Conservation (phyloP, 2,329 filamentous ascomycete genomes). For the Phyllachora maydis region DNA sequence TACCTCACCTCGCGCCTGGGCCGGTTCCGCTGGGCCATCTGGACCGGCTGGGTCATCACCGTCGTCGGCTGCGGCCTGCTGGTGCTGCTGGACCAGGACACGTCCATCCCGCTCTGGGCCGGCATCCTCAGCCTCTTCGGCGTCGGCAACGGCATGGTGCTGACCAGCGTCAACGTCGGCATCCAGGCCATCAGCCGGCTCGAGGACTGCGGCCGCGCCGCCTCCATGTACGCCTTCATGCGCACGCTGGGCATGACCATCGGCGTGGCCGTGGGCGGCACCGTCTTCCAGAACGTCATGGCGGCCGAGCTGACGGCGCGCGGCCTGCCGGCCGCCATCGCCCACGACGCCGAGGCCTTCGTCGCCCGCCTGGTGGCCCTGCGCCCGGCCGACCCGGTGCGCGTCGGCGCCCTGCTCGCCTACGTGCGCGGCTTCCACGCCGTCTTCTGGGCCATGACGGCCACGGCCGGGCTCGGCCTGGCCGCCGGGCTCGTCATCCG, state of each 20-base stretch:
- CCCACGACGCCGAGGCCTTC: conserved; percentile 9
- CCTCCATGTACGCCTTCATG: conserved; percentile 18
- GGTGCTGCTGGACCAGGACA: conserved; percentile 8
- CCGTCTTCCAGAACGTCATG: conserved; percentile 20
- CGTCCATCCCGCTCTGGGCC: conserved; percentile 12
- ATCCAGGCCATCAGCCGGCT: conserved; percentile 15
- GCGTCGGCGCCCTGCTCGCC: conserved; percentile 6
- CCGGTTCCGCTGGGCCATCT: conserved; percentile 16
- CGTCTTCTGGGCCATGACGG: conserved; percentile 9
- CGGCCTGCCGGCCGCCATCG: conserved; percentile 11
- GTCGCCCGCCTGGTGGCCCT: conserved; percentile 6
- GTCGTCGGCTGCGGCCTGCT: conserved; percentile 9
- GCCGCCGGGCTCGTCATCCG: conserved; percentile 6
- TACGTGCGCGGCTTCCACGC: conserved; percentile 8
- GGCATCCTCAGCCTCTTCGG: conserved; percentile 14
- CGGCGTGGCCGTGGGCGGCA: conserved; percentile 18
- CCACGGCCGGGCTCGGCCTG: conserved; percentile 4
- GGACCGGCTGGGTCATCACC: conserved; percentile 13
- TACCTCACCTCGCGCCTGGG: conserved; percentile 11
- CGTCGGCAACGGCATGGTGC: conserved; percentile 14
- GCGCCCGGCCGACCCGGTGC: conserved; percentile 5
- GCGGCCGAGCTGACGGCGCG: no score
- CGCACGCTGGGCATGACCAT: conserved; percentile 18
- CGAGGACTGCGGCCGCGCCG: conserved; percentile 15
- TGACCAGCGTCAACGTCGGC: conserved; percentile 17